Evolutionary conservation across 2,329 filamentous ascomycete genomes (phyloP).

Genomic region (Trichoderma arundinaceum): DNA sequence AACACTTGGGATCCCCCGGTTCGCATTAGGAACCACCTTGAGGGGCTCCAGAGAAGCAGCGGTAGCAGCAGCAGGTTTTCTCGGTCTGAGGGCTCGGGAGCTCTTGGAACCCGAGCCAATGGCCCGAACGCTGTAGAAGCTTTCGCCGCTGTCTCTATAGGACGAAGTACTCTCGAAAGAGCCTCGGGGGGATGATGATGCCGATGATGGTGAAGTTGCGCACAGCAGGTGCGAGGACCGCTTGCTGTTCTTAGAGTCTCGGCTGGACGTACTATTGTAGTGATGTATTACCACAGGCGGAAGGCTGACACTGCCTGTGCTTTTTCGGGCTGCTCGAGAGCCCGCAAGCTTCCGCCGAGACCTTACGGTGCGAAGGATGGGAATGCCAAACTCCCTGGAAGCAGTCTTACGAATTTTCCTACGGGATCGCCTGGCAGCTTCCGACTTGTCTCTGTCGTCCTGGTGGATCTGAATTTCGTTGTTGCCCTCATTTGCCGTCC

Average conservation of each 20-base stretch:
- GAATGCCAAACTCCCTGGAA: slow-evolving; percentile 50
- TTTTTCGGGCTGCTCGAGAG: slow-evolving; percentile 34
- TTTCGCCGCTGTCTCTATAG: slow-evolving; percentile 35
- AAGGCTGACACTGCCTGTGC: slow-evolving; percentile 9
- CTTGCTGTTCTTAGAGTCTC: slow-evolving; percentile 40
- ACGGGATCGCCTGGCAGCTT: slow-evolving; percentile 15
- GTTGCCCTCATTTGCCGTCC: slow-evolving; percentile 41
- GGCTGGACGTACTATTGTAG: slow-evolving; percentile 21
- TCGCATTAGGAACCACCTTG: slow-evolving; percentile 52
- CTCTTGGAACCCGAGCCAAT: slow-evolving; percentile 33
- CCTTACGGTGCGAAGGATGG: slow-evolving; percentile 42
- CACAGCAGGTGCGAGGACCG: slow-evolving; percentile 32
- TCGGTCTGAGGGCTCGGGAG: slow-evolving; percentile 36
- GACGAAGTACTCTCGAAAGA: slow-evolving; percentile 24
- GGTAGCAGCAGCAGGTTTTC: slow-evolving; percentile 25
- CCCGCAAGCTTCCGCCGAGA: slow-evolving; percentile 39
- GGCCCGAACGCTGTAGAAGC: slow-evolving; percentile 32
- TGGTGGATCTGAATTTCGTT: slow-evolving; percentile 28
- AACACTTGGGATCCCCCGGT: slow-evolving; percentile 54
- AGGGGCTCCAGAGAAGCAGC: slow-evolving; percentile 41
- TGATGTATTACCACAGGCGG: slow-evolving; percentile 29
- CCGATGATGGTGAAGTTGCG: slow-evolving; percentile 17
- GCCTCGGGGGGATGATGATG: slow-evolving; percentile 19
- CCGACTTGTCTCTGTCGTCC: slow-evolving; percentile 29
- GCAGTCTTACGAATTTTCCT: slow-evolving; percentile 58